These are phyloP conservation scores for Fusarium odoratissimum DNA, from an alignment of 2,329 filamentous ascomycete species.

Conservation along the genomic window DNA sequence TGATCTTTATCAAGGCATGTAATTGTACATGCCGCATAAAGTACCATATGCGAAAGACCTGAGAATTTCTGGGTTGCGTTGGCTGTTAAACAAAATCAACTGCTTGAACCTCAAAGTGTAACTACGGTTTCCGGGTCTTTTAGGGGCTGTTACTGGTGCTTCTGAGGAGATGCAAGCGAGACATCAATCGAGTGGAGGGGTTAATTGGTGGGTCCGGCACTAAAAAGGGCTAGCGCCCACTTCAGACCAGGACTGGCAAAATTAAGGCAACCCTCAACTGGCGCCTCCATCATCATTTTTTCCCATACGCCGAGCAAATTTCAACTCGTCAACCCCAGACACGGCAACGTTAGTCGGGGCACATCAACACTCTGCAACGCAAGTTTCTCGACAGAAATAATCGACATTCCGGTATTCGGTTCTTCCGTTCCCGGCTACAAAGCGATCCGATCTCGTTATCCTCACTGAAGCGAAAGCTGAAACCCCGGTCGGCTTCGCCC, in stretches of 20 bases:
- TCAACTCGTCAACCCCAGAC: slow-evolving; percentile 57
- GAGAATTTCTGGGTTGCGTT: background rate
- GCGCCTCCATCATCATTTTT: slow-evolving; percentile 52
- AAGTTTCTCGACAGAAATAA: slow-evolving; percentile 31
- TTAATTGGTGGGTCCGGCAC: slow-evolving; percentile 31
- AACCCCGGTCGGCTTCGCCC: slow-evolving; percentile 46
- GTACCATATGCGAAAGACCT: background rate
- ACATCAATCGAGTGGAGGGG: slow-evolving; percentile 38
- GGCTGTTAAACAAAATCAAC: background rate
- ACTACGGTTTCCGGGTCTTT: background rate
- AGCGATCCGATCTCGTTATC: slow-evolving; percentile 22
- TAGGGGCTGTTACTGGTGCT: slow-evolving; percentile 1
- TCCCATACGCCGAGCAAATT: slow-evolving; percentile 57
- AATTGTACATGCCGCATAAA: background rate
- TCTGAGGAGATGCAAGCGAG: slow-evolving; percentile 29
- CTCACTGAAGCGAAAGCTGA: slow-evolving; percentile 43
- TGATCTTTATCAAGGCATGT: background rate
- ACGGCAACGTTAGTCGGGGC: slow-evolving; percentile 55
- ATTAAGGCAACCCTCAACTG: slow-evolving; percentile 58
- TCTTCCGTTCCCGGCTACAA: slow-evolving; percentile 8
- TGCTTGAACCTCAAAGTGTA: background rate
- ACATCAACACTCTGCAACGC: slow-evolving; percentile 44
- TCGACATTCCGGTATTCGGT: slow-evolving; percentile 8
- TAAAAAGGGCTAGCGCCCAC: slow-evolving; percentile 55
- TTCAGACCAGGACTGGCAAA: slow-evolving; percentile 54